phyloP scores from a whole-genome alignment of 2,329 filamentous ascomycete species.

The Stylonectria norvegica region DNA sequence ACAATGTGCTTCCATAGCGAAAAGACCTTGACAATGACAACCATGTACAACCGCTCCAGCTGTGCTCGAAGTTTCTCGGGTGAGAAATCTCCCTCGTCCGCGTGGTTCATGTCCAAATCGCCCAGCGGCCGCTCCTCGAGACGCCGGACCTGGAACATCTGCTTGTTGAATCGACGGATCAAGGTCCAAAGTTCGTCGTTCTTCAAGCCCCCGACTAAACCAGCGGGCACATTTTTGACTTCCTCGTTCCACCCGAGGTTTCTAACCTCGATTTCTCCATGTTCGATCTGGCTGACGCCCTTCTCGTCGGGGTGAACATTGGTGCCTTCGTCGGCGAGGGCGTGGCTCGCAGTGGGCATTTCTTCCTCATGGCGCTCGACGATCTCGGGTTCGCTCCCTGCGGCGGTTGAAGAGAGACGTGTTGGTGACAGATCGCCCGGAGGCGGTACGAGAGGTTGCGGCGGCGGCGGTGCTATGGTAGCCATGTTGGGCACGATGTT shows the following conservation, averaged over 20 bases:
- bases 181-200: conserved; percentile 75
- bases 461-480: too few species aligned
- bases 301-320: conserved; percentile 34
- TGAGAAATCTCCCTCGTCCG: conserved; percentile 79
- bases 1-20: conserved; percentile 69
- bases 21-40: conserved; percentile 65
- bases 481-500: too few species aligned
- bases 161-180: conserved; percentile 71
- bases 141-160: conserved; percentile 65
- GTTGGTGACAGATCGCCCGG: too few species aligned
- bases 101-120: conserved; percentile 73
- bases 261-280: conserved; percentile 54
- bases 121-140: conserved; percentile 52
- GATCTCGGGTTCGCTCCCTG: conserved; percentile 29
- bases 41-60: conserved; percentile 78
- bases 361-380: conserved; percentile 27
- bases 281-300: conserved; percentile 44
- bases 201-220: conserved; percentile 62
- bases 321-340: conserved; percentile 32
- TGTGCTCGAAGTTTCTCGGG: conserved; percentile 78
- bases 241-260: conserved; percentile 69
- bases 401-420: conserved; percentile 14
- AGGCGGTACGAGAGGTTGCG: too few species aligned
- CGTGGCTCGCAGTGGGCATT: conserved; percentile 35
- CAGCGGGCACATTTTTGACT: conserved; percentile 51